Percentiles rank a stretch among this genome's conserved stretches.
These are phyloP conservation scores for Lunasporangiospora selenospora DNA, from an alignment of 192 early-diverging fungal species.

Conservation along the genomic window DNA sequence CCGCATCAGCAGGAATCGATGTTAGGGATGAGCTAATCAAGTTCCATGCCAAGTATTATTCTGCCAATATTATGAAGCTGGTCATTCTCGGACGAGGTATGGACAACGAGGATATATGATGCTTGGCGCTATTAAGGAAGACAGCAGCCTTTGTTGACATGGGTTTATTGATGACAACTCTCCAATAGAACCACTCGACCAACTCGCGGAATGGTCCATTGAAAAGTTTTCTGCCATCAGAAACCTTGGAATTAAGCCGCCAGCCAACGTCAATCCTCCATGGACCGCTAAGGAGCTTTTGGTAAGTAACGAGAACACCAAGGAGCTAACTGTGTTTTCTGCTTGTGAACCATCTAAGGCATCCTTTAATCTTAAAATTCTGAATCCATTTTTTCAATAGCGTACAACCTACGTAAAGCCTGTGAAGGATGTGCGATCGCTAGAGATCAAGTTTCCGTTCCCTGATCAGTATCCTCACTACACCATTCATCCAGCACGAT, in stretches of 20 bases:
- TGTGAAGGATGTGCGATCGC: conserved; percentile 80
- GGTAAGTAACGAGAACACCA: no score
- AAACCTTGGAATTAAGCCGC: conserved; percentile 77
- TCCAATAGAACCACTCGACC: conserved; percentile 78
- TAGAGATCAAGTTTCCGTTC: conserved; percentile 88
- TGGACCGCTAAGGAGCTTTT: conserved; percentile 73
- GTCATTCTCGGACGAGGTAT: conserved; percentile 82
- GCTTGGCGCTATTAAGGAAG: not conserved
- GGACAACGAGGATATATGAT: not conserved
- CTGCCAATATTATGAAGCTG: conserved; percentile 95
- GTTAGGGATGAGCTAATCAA: conserved; percentile 84
- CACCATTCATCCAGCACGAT: conserved; percentile 68
- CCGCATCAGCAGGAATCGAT: conserved; percentile 73
- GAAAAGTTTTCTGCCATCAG: conserved; percentile 78
- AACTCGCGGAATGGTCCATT: conserved; percentile 84
- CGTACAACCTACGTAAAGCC: conserved; percentile 75
- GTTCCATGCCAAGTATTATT: conserved; percentile 91
- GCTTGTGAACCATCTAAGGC: no score
- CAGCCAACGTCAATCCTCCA: conserved; percentile 72
- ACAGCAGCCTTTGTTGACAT: not conserved
- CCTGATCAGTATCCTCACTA: conserved; percentile 75
- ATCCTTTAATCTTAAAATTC: no score
- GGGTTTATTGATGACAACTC: not conserved
- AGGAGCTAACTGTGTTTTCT: no score
- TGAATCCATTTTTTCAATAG: conserved; percentile 44